These are phyloP conservation scores for Aspergillus phoenicis DNA, from an alignment of 2,329 filamentous ascomycete species.

Conservation along the genomic window DNA sequence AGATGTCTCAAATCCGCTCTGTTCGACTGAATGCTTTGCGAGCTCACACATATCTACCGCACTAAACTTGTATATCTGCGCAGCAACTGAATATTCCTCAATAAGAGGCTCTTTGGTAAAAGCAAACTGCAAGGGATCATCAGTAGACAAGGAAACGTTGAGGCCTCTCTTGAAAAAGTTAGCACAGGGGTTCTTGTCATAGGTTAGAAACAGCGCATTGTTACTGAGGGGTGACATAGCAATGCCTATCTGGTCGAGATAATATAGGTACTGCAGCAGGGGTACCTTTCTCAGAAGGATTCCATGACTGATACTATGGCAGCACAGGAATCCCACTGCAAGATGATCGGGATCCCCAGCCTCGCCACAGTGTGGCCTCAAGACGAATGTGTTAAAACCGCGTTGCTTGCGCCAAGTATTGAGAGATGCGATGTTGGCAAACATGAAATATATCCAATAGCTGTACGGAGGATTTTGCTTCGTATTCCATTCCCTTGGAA, in stretches of 20 bases:
- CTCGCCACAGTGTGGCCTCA: conserved; percentile 94
- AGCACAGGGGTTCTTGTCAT: conserved; percentile 94
- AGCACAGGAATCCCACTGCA: conserved; percentile 86
- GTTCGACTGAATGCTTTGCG: conserved; percentile 91
- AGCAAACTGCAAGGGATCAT: conserved; percentile 95
- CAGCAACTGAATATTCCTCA: conserved; percentile 96
- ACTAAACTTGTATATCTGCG: conserved; percentile 96
- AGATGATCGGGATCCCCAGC: conserved; percentile 96
- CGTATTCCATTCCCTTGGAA: conserved; percentile 83
- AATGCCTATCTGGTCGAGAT: conserved; percentile 95
- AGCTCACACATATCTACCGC: conserved; percentile 98
- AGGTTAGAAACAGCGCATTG: conserved; percentile 93
- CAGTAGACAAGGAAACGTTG: conserved; percentile 94
- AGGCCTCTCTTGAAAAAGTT: conserved; percentile 93
- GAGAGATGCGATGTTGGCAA: conserved; percentile 88
- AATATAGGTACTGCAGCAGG: conserved; percentile 93
- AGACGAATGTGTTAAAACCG: conserved; percentile 92
- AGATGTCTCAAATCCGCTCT: conserved; percentile 87
- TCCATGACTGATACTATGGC: conserved; percentile 95
- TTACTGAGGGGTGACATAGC: conserved; percentile 99
- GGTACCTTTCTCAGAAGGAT: conserved; percentile 91
- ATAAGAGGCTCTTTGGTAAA: conserved; percentile 98
- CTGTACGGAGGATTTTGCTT: conserved; percentile 97
- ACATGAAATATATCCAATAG: conserved; percentile 98
- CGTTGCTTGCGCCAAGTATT: conserved; percentile 89